Percentiles rank a stretch among this genome's conserved stretches.
phyloP scores from a whole-genome alignment of 2,329 filamentous ascomycete species.

The Macroventuria anomochaeta region DNA sequence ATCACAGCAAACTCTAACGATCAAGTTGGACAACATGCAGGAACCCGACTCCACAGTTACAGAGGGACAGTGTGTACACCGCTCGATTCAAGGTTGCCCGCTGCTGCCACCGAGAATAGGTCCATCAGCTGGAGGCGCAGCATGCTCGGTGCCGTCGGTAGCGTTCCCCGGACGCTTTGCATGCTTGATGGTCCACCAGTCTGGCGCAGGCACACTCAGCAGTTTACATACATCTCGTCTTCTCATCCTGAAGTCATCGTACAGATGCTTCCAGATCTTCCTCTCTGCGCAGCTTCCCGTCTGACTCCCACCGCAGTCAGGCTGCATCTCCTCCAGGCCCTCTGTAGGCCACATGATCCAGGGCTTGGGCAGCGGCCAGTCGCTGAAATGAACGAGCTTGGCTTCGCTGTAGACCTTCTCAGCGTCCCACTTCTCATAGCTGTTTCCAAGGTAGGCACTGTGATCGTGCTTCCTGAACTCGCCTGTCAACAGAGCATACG shows the following conservation, averaged over 20 bases:
- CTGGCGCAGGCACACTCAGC: constrained; percentile 49
- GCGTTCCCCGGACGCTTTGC: constrained; percentile 22
- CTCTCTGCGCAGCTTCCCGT: constrained; percentile 48
- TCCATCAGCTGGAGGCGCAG: constrained; percentile 24
- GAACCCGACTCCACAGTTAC: constrained; percentile 1
- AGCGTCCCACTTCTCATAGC: constrained; percentile 65
- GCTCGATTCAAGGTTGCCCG: background rate
- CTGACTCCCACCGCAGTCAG: constrained; percentile 49
- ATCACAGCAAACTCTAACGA: background rate
- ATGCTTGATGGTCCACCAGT: constrained; percentile 44
- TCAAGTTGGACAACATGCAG: constrained; percentile 11
- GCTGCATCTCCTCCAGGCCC: constrained; percentile 53
- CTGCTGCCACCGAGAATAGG: constrained; percentile 1
- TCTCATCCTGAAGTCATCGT: constrained; percentile 53
- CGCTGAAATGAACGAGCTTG: constrained; percentile 73
- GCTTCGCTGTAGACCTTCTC: constrained; percentile 63
- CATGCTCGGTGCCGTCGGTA: constrained; percentile 33
- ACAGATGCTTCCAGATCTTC: constrained; percentile 54
- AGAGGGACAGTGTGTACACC: background rate
- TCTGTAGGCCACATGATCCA: constrained; percentile 59
- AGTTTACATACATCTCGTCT: constrained; percentile 51
- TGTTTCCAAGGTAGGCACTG: constrained; percentile 59
- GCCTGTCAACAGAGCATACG: constrained; percentile 66
- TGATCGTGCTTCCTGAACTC: constrained; percentile 67
- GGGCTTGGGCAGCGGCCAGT: constrained; percentile 73